Evolutionary conservation across 1,284 basidiomycete species (phyloP).

Genomic region (Agroathelia rolfsii): DNA sequence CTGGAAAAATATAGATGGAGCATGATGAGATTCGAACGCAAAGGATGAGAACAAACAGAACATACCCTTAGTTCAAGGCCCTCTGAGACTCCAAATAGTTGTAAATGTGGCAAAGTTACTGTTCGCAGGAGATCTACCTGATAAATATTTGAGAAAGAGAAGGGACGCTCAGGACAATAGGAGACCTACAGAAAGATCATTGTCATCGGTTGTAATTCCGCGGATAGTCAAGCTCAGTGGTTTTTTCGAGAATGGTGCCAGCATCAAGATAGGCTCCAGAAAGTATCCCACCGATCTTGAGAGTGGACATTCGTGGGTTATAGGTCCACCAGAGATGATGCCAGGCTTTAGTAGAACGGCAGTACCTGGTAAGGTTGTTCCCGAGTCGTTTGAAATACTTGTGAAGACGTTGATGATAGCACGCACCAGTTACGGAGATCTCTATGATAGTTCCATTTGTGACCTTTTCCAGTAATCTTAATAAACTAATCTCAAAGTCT

Average conservation of each 20-base stretch:
- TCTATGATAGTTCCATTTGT: constrained; percentile 96
- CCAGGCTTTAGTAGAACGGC: constrained; percentile 88
- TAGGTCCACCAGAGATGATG: constrained; percentile 75
- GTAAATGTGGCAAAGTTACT: constrained; percentile 86
- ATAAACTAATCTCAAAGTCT: constrained; percentile 91
- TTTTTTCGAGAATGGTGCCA: constrained; percentile 91
- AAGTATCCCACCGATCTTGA: constrained; percentile 91
- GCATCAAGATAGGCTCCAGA: constrained; percentile 81
- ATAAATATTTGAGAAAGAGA: constrained; percentile 5
- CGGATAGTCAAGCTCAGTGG: constrained; percentile 73
- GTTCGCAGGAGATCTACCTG: constrained; percentile 88
- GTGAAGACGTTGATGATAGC: constrained; percentile 3
- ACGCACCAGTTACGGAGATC: constrained; percentile 87
- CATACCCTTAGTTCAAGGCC: constrained; percentile 76
- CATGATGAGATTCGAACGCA: too few species aligned
- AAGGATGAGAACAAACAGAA: too few species aligned
- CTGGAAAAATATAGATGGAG: constrained; percentile 26
- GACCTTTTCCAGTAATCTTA: constrained; percentile 84
- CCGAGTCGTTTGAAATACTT: constrained; percentile 4
- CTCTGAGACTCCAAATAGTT: constrained; percentile 82
- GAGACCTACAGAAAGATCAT: constrained; percentile 72
- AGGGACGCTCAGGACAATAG: too few species aligned
- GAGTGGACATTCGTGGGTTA: constrained; percentile 82
- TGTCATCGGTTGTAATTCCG: constrained; percentile 87
- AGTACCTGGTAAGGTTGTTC: constrained; percentile 58